These are phyloP conservation scores for Vitis rotundifolia DNA, from an alignment of 164 flowering plant species.

Conservation along the genomic window DNA sequence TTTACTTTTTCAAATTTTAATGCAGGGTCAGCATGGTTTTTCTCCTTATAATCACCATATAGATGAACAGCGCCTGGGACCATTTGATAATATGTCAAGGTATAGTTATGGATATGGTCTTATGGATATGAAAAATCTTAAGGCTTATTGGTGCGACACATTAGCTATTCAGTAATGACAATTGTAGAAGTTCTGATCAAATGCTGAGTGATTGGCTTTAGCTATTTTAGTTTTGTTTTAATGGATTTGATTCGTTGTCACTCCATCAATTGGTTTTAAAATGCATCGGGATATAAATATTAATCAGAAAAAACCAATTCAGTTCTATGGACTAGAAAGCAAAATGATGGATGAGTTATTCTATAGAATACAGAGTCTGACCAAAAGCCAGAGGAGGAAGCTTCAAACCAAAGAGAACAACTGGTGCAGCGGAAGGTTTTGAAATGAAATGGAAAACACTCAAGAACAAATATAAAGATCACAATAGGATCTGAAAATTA, in stretches of 20 bases:
- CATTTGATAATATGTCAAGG: conserved; percentile 32
- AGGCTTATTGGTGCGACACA: conserved; percentile 20
- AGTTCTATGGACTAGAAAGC: too few relatives aligned
- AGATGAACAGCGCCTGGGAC: conserved; percentile 31
- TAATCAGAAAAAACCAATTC: too few relatives aligned
- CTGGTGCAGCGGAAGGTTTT: too few relatives aligned
- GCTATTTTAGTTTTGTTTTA: neutral
- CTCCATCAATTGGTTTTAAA: neutral
- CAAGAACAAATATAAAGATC: too few relatives aligned
- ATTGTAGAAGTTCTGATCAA: conserved; percentile 15
- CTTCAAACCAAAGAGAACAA: too few relatives aligned
- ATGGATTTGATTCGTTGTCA: neutral
- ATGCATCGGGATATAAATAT: neutral
- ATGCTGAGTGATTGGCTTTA: conserved; percentile 28
- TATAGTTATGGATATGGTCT: conserved; percentile 21
- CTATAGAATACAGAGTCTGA: too few relatives aligned
- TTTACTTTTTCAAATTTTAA: conserved; percentile 3
- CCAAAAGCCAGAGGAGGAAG: too few relatives aligned
- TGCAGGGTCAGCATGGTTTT: conserved; percentile 41
- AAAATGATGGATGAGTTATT: too few relatives aligned
- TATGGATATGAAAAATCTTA: conserved; percentile 20
- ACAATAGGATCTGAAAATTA: too few relatives aligned
- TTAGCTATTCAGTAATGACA: conserved; percentile 16
- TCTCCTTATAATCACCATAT: conserved; percentile 21
- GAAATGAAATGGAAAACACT: too few relatives aligned